Evolutionary conservation across 352 stramenopile genomes (phyloP).

Genomic region (Globisporangium sylvaticum): DNA sequence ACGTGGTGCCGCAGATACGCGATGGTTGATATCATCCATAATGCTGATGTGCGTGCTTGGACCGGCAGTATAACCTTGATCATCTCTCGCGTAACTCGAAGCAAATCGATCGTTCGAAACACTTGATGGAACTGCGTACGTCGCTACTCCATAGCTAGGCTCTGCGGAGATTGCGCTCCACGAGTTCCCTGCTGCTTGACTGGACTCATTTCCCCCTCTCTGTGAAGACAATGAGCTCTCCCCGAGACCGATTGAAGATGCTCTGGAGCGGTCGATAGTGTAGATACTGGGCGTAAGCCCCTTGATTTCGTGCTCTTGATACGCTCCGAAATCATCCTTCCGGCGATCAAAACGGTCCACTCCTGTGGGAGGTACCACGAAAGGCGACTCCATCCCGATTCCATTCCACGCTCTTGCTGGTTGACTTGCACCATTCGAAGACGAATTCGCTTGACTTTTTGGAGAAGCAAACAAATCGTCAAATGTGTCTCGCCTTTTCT

Average conservation of each 20-base stretch:
- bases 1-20: background rate
- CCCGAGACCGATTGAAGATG: constrained; percentile 15
- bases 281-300: constrained; percentile 2
- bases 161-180: constrained; percentile 35
- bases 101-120: constrained; percentile 12
- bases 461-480: constrained; percentile 75
- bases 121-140: constrained; percentile 43
- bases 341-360: constrained; percentile 56
- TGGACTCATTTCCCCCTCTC: background rate
- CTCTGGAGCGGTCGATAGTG: background rate
- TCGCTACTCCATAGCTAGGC: constrained; percentile 24
- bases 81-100: background rate
- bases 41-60: constrained; percentile 27
- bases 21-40: constrained; percentile 53
- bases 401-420: constrained; percentile 12
- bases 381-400: constrained; percentile 3
- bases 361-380: constrained; percentile 19
- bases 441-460: constrained; percentile 13
- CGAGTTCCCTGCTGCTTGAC: constrained; percentile 20
- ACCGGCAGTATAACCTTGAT: background rate
- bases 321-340: constrained; percentile 12
- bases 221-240: constrained; percentile 5
- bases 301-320: background rate
- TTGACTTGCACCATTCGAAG: background rate
- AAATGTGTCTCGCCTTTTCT: constrained; percentile 60